These are phyloP conservation scores for Termitomyces sp. DNA, from an alignment of 768 basidiomycete species.

Conservation along the genomic window DNA sequence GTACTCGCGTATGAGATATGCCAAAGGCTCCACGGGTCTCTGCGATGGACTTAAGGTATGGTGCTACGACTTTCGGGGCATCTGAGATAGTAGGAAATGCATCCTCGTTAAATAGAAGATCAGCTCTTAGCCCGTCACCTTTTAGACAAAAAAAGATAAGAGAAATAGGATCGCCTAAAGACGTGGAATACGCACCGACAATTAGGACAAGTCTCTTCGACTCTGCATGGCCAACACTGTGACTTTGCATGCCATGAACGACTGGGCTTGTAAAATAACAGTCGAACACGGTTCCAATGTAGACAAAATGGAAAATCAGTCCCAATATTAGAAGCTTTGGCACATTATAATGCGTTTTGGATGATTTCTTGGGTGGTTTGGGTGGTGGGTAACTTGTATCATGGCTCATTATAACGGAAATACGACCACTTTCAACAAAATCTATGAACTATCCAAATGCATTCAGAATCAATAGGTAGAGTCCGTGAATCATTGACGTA, in stretches of 20 bases:
- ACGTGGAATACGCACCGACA: conserved; percentile 49
- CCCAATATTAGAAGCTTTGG: conserved; percentile 56
- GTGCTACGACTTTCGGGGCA: conserved; percentile 63
- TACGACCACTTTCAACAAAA: not conserved
- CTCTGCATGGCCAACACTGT: conserved; percentile 40
- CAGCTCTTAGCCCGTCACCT: conserved; percentile 86
- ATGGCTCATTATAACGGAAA: conserved; percentile 7
- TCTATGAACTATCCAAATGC: not conserved
- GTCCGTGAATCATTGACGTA: not conserved
- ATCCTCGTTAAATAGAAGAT: conserved; percentile 66
- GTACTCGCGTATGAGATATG: conserved; percentile 81
- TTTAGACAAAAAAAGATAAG: not conserved
- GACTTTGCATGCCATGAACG: conserved; percentile 70
- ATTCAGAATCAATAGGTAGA: not conserved
- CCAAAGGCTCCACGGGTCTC: conserved; percentile 74
- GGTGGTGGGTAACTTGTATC: not conserved
- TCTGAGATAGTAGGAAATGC: conserved; percentile 51
- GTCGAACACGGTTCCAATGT: conserved; percentile 74
- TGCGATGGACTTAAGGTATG: conserved; percentile 66
- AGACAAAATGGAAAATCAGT: conserved; percentile 71
- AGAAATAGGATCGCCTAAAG: not conserved
- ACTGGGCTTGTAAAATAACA: conserved; percentile 88
- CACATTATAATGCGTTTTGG: conserved; percentile 31
- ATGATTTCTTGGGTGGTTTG: not conserved
- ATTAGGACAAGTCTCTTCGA: conserved; percentile 79